Evolutionary conservation across 2,329 filamentous ascomycete species (phyloP).

Genomic region (Dothistroma pini): DNA sequence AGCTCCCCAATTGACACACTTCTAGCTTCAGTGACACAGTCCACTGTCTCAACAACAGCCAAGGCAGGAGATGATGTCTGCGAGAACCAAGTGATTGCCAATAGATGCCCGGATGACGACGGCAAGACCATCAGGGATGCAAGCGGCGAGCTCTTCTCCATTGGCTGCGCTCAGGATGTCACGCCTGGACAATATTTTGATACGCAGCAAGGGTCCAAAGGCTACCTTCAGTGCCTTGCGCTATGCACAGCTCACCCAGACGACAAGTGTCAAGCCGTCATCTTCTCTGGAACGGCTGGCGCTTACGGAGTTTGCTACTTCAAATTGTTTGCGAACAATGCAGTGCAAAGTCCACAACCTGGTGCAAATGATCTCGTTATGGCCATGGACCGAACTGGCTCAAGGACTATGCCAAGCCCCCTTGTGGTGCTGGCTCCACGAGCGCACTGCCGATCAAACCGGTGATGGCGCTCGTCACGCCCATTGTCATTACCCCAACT

Average conservation of each 20-base stretch:
- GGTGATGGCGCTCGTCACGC: not conserved
- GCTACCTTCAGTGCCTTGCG: not conserved
- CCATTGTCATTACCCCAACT: not conserved
- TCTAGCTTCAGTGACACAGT: not conserved
- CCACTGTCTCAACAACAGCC: not conserved
- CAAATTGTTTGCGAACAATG: not conserved
- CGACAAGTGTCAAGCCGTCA: not conserved
- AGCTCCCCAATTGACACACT: not conserved
- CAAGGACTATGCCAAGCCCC: not conserved
- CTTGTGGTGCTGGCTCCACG: not conserved
- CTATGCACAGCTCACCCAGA: not conserved
- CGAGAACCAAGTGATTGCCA: not conserved
- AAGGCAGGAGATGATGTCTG: not conserved
- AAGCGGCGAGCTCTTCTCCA: not conserved
- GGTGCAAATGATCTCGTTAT: not conserved
- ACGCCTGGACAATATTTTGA: not conserved
- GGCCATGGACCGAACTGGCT: not conserved
- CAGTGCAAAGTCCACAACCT: not conserved
- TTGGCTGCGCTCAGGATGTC: not conserved
- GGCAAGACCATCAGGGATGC: not conserved
- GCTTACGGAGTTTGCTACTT: not conserved
- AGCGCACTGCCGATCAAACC: not conserved
- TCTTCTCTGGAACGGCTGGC: not conserved
- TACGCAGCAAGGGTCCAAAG: not conserved
- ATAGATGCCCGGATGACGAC: not conserved